Percentiles rank a stretch among this genome's conserved stretches.
phyloP scores from a whole-genome alignment of 257 asterid genomes.

The Solanum okadae region DNA sequence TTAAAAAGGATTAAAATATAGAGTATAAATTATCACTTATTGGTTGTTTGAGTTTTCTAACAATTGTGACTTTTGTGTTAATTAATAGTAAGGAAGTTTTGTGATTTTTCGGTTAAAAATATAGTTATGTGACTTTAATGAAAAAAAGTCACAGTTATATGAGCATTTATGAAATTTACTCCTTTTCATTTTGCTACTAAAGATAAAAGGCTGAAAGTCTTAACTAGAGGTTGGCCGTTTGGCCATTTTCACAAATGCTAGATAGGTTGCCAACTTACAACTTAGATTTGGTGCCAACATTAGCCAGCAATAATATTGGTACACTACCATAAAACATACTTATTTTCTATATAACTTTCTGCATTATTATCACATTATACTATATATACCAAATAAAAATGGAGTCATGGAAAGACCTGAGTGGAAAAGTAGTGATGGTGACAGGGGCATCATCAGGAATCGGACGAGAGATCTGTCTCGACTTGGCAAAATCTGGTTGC shows the following conservation, averaged over 20 bases:
- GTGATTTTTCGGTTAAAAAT: too few species aligned
- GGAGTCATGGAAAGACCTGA: conserved; percentile 5
- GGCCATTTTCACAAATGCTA: not conserved
- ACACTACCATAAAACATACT: not conserved
- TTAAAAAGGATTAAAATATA: too few species aligned
- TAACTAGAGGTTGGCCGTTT: not conserved
- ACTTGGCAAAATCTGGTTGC: conserved; percentile 41
- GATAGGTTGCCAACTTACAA: not conserved
- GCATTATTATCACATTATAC: not conserved
- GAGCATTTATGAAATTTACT: not conserved
- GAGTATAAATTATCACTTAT: not conserved
- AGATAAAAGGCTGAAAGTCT: not conserved
- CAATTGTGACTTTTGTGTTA: too few species aligned
- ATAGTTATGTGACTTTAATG: not conserved
- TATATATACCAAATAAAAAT: not conserved
- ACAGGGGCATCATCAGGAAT: conserved; percentile 17
- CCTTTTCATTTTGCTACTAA: not conserved
- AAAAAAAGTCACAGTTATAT: not conserved
- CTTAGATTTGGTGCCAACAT: not conserved
- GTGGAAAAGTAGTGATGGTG: conserved; percentile 6
- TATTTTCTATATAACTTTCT: not conserved
- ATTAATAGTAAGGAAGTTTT: too few species aligned
- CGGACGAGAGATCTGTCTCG: conserved; percentile 22
- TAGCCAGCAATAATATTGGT: not conserved
- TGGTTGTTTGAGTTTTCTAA: not conserved